phyloP scores from a whole-genome alignment of 2,329 filamentous ascomycete genomes.

The Sclerotinia sclerotiorum region DNA sequence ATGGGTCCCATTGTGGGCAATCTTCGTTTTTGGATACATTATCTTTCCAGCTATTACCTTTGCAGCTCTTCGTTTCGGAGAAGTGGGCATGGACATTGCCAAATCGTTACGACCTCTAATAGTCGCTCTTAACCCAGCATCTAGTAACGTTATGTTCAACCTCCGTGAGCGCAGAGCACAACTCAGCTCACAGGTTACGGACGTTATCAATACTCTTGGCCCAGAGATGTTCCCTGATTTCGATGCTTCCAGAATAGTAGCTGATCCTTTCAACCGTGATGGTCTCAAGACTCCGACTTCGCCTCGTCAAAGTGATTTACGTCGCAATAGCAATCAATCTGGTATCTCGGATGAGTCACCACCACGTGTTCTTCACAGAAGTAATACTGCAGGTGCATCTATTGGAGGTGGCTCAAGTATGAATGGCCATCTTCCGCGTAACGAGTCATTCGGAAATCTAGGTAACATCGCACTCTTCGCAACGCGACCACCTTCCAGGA shows the following conservation, averaged over 20 bases:
- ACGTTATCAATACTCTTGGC: slow-evolving; percentile 90
- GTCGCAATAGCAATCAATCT: slow-evolving; percentile 52
- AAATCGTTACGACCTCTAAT: slow-evolving; percentile 90
- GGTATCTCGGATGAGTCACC: slow-evolving; percentile 38
- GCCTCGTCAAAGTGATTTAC: slow-evolving; percentile 31
- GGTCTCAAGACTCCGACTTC: slow-evolving; percentile 31
- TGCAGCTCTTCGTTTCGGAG: slow-evolving; percentile 88
- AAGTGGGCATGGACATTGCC: slow-evolving; percentile 98
- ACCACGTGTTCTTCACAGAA: slow-evolving; percentile 38
- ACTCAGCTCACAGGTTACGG: slow-evolving; percentile 79
- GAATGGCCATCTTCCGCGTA: slow-evolving; percentile 60
- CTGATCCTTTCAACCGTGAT: slow-evolving; percentile 48
- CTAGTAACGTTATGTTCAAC: slow-evolving; percentile 78
- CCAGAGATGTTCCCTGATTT: slow-evolving; percentile 98
- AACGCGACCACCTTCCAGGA: slow-evolving; percentile 80
- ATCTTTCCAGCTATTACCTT: slow-evolving; percentile 89
- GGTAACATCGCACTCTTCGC: slow-evolving; percentile 87
- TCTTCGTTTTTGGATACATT: slow-evolving; percentile 72
- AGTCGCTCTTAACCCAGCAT: slow-evolving; percentile 79
- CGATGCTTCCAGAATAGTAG: slow-evolving; percentile 69
- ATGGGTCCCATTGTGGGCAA: slow-evolving; percentile 76
- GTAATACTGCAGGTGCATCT: slow-evolving; percentile 30
- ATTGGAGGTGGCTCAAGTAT: slow-evolving; percentile 37
- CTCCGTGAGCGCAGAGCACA: slow-evolving; percentile 71
- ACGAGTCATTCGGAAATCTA: slow-evolving; percentile 92